phyloP scores from a whole-genome alignment of 1,284 basidiomycete species.

The Cutaneotrichosporon sp. region DNA sequence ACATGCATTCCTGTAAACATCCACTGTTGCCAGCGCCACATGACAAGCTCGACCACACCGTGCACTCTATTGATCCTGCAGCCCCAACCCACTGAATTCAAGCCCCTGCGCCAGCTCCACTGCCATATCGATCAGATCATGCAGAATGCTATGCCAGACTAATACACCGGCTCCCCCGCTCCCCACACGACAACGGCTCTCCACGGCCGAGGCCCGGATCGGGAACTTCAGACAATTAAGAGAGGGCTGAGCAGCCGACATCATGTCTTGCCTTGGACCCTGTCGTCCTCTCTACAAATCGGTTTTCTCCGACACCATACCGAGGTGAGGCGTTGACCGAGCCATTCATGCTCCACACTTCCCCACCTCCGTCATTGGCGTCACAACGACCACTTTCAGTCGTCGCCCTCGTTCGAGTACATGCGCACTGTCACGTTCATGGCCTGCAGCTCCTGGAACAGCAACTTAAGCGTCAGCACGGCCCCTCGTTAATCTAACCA shows the following conservation, averaged over 20 bases:
- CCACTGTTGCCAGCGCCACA: too few relatives aligned
- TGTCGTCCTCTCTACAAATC: too few relatives aligned
- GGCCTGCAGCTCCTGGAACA: constrained; percentile 28
- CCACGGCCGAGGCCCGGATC: not conserved
- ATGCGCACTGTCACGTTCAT: constrained; percentile 33
- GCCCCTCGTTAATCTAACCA: not conserved
- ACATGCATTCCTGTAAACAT: too few relatives aligned
- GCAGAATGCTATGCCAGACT: constrained; percentile 3
- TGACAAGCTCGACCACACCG: too few relatives aligned
- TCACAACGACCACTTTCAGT: constrained; percentile 1
- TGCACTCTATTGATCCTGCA: not conserved
- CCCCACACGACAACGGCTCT: not conserved
- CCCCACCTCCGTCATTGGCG: not conserved
- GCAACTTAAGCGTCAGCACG: constrained; percentile 16
- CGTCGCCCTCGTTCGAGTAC: constrained; percentile 18
- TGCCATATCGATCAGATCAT: too few relatives aligned
- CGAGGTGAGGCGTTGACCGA: too few relatives aligned
- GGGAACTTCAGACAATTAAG: too few relatives aligned
- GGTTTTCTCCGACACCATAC: too few relatives aligned
- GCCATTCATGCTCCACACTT: too few relatives aligned
- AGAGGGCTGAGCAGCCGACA: too few relatives aligned
- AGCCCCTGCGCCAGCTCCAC: not conserved
- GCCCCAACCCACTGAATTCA: not conserved
- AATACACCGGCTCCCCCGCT: not conserved
- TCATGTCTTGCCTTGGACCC: too few relatives aligned